Conservation (phyloP, 2,329 filamentous ascomycete species). For the Aspergillus aculeatus region DNA sequence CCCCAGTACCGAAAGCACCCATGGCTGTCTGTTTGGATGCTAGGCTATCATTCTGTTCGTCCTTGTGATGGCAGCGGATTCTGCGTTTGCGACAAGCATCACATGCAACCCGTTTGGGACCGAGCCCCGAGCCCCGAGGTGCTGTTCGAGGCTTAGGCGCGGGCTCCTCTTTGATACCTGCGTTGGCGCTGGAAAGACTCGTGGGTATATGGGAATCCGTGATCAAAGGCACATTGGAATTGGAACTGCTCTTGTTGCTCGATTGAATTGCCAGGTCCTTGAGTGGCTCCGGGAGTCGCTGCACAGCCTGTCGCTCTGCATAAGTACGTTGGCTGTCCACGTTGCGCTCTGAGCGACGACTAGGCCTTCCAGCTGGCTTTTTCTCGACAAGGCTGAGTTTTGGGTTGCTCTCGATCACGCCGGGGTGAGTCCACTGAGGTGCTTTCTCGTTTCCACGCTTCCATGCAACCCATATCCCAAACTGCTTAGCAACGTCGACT, state of each 20-base stretch:
- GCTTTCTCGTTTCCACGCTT: conserved; percentile 64
- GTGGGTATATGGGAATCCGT: conserved; percentile 24
- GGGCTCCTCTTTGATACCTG: conserved; percentile 28
- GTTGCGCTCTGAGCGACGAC: conserved; percentile 58
- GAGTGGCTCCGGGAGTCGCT: conserved; percentile 32
- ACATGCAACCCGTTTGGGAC: conserved; percentile 60
- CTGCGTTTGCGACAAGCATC: conserved; percentile 62
- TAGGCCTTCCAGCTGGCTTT: conserved; percentile 55
- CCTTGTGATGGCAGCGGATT: conserved; percentile 64
- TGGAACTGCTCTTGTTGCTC: conserved; percentile 14
- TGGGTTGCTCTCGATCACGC: conserved; percentile 52
- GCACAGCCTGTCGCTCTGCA: conserved; percentile 39
- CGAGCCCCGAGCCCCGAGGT: conserved; percentile 58
- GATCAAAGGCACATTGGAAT: conserved; percentile 26
- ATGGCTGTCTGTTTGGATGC: conserved; percentile 29
- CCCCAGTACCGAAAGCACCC: conserved; percentile 31
- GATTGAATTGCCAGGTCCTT: conserved; percentile 18
- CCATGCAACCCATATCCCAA: conserved; percentile 67
- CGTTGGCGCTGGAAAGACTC: conserved; percentile 18
- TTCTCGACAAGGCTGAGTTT: conserved; percentile 52
- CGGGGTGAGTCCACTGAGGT: conserved; percentile 61
- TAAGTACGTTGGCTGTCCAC: conserved; percentile 43
- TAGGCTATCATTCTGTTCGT: conserved; percentile 42
- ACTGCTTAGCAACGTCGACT: conserved; percentile 57
- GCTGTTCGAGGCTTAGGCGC: conserved; percentile 43